Evolutionary conservation across 176 grass and related monocot species (phyloP), one percentile per base, ranked within the genome.

Genomic region (Musa troglodytarum): DNA sequence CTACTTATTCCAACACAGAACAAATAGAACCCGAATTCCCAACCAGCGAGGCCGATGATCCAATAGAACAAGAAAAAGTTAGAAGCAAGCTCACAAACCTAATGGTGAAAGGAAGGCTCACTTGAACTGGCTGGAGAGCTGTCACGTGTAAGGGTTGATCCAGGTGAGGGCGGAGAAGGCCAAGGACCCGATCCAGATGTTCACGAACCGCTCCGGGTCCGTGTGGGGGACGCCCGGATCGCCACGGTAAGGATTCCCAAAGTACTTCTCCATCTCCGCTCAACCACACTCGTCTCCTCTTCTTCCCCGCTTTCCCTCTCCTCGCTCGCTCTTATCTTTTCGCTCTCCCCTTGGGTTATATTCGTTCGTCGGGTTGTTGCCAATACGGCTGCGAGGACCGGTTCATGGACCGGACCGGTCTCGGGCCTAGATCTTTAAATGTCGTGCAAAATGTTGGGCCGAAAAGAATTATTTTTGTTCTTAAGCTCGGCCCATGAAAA

Each of bases 191-290:
- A 69, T 87, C 90, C 94, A 98, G 22, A 82, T 91, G 79, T 73
- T 52, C 15, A 87, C 65, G 19, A 98, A 79, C 17, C 83, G 80
- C 53, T 89, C 81, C 15, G 86, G 86, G 74, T 97, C 86, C 0
- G 90, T 82, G 83, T 93, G 90, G 77, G 90, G 94, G 34, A 97
- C 90, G 49, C 86, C 94, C 4, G 78, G 80, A 79, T 97, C 90
- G 55, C 94, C 88, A 53, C 86, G 89, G 75, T 93, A 98, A 49
- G 82, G 86, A 51, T 77, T 82, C 58, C 84, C 85, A 80, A 88
- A 91, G 65, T 80, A 83, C 24, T 92, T 90, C 52, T 93, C 90
- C 88, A 98, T 93, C 75, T 87, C 86, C 28, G 3, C 34, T 34
- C 19, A 14, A 2, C 68, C 34, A 16, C 68, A 2, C 17, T 49